Evolutionary conservation across 768 basidiomycete genomes (phyloP), one percentile per base, ranked within the genome.

Genomic region (Leccinum disarticulatum): DNA sequence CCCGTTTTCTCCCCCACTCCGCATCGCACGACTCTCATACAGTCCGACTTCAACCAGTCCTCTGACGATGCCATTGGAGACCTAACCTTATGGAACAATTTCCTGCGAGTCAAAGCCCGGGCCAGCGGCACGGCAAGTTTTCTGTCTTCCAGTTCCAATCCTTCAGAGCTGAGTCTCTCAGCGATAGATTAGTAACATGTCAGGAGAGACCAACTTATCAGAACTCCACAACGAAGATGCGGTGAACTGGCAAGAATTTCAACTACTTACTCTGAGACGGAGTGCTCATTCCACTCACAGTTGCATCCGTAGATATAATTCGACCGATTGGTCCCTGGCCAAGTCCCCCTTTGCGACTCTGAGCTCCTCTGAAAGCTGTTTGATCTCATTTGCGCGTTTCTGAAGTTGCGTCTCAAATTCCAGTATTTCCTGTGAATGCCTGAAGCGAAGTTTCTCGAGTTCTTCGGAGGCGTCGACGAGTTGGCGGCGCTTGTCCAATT

Each of bases 341-440:
- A 93, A 74, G 66, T 91, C 90, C 51, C 76, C 80, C 64, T 81
- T 80, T 57, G 79, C 79, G 27, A 84, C 67, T 36, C 80, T 77
- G 55, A 92, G 74, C 64, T 94, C 90, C 52, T 90, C 93, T 56
- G 81, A 82, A 17, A 88, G 77, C 61, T 89, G 87, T 38, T 84
- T 74, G 17, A 87, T 77, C 69, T 94, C 86, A 51, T 90, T 74
- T 49, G 93, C 88, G 58, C 83, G 81, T 66, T 83, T 82, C 66
- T 81, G 81, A 35, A 88, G 63, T 58, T 88, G 87, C 69, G 81
- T 78, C 73, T 94, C 89, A 22, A 91, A 75, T 36, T 93, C 91
- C 68, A 85, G 80, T 6, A 91, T 72, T 66, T 92, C 90, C 46
- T 82, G 79, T 2, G 80, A 74, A 66, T 94, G 89, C 43, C 76